Evolutionary conservation across 768 basidiomycete genomes (phyloP).

Genomic region (Xerocomellus intermedius): DNA sequence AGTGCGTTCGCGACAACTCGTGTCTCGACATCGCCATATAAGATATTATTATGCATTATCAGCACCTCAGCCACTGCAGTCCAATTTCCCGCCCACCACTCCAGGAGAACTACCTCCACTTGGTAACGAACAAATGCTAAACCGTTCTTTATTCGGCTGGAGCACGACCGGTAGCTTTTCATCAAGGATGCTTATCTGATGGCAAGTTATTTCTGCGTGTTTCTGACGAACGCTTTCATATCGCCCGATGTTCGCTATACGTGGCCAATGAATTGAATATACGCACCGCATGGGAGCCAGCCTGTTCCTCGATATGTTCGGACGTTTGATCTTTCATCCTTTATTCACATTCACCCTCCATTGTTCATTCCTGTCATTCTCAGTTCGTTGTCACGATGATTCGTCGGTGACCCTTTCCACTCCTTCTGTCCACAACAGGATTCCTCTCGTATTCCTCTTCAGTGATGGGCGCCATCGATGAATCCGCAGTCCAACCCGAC

Average conservation of each 20-base stretch:
- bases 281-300: conserved; percentile 15
- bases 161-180: conserved; percentile 22
- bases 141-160: conserved; percentile 13
- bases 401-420: not conserved
- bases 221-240: conserved; percentile 26
- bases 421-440: conserved; percentile 4
- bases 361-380: not conserved
- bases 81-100: not conserved
- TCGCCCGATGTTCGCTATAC: conserved; percentile 20
- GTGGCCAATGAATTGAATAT: conserved; percentile 6
- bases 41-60: not conserved
- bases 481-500: conserved; percentile 7
- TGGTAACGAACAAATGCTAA: conserved; percentile 15
- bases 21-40: conserved; percentile 2
- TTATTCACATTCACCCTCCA: conserved; percentile 1
- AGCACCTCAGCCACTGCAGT: conserved; percentile 5
- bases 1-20: conserved; percentile 6
- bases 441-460: conserved; percentile 11
- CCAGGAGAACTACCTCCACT: conserved; percentile 20
- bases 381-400: conserved; percentile 1
- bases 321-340: conserved; percentile 9
- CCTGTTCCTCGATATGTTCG: conserved; percentile 12
- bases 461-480: conserved; percentile 16
- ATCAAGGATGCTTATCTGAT: conserved; percentile 26
- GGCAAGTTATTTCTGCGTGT: conserved; percentile 10